Percentiles rank a stretch among this genome's conserved stretches.
These are phyloP conservation scores for Saraca asoca DNA, from an alignment of 331 rosid genomes.

Conservation along the genomic window DNA sequence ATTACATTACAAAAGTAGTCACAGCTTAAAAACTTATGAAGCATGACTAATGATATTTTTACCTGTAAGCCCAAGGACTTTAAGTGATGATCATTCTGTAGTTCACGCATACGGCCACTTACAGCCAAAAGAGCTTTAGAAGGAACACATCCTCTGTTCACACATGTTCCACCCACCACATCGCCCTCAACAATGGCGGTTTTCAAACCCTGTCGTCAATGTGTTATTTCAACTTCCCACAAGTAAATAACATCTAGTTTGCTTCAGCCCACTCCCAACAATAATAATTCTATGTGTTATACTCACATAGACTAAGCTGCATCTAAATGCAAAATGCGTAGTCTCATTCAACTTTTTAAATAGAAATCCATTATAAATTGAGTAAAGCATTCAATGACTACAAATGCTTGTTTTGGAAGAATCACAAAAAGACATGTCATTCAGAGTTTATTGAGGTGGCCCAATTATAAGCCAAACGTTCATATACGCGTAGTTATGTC, in stretches of 20 bases:
- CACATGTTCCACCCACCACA: slow-evolving; percentile 99
- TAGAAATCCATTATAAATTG: too few species aligned
- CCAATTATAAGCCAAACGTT: too few species aligned
- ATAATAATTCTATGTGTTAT: background rate
- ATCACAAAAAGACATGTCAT: too few species aligned
- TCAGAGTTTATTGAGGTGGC: too few species aligned
- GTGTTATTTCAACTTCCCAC: background rate
- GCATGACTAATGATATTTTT: slow-evolving; percentile 9
- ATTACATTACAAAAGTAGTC: background rate
- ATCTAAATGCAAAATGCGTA: background rate
- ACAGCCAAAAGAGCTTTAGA: slow-evolving; percentile 98
- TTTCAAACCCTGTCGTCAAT: slow-evolving; percentile 78
- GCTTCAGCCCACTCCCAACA: background rate
- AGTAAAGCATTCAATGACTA: too few species aligned
- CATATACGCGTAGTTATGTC: too few species aligned
- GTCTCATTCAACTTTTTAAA: too few species aligned
- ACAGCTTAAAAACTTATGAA: slow-evolving; percentile 3
- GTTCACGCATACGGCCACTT: slow-evolving; percentile 96
- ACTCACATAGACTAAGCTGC: background rate
- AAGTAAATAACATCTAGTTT: background rate
- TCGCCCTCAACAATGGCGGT: slow-evolving; percentile 96
- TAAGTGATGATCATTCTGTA: slow-evolving; percentile 81
- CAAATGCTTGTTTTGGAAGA: too few species aligned
- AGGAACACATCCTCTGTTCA: slow-evolving; percentile 98
- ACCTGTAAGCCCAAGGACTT: slow-evolving; percentile 95